Base-by-base conservation (phyloP, 73 alveolate species). In the Strombidium stylifer region DNA sequence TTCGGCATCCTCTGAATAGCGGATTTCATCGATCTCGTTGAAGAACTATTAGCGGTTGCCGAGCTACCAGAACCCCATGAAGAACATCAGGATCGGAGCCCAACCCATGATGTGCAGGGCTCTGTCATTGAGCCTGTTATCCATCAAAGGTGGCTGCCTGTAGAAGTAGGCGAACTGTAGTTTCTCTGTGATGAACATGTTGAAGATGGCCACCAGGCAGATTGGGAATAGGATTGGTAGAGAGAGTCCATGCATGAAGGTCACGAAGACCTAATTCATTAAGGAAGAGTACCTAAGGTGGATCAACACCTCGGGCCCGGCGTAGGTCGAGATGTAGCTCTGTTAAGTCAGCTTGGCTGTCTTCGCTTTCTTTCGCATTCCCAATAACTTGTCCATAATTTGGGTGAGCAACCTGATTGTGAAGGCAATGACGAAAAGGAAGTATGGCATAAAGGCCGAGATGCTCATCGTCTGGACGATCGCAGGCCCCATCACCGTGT, bases 111-210 rank as follows among this genome's bases (percentile, higher is more conserved):
- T 27, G 12, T 20, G 15, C 23, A 74, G 14, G 16, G 87, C 36
- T 16, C 21, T 20, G 3, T 50, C 37, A 8, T 57, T 31, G 10
- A 74, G 27, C 24, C 49, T 52, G 30, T 61, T 81, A 36, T 74
- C 87, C n/a, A 58, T 46, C 47, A 55, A 26, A 23, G 87, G 87
- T 12, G 87, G 87, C 47, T 74, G 60, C 18, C 32, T 65, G 62
- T 74, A 62, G 40, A 37, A 62, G 40, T 74, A 74, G 40, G 61
- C 59, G n/a, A 74, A 45, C 0, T 31, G 41, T 12, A 45, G 42
- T 50, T 81, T 74, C 53, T 74, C 87, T 12, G 53, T 23, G 15
- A 39, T 20, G 32, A 52, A 74, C 15, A 28, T 57, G 34, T 62
- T 49, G 27, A 51, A 15, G 39, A 74, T 51, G 0, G 74, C 54